These are phyloP conservation scores for Lactarius trivialis DNA, from an alignment of 768 basidiomycete species.

Conservation along the genomic window DNA sequence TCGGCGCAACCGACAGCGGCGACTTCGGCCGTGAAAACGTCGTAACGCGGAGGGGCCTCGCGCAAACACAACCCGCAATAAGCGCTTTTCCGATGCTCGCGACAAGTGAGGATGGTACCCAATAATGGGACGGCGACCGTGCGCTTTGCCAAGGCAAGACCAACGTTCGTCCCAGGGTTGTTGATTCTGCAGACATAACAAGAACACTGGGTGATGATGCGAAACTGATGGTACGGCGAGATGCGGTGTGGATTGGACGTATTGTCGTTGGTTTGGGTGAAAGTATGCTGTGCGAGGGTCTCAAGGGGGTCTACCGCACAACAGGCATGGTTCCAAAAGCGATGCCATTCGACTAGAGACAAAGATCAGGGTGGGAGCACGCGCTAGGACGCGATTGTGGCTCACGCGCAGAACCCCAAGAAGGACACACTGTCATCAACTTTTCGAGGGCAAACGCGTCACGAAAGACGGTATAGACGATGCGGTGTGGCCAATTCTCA, in stretches of 20 bases:
- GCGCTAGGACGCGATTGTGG: slow-evolving; percentile 20
- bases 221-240: slow-evolving; percentile 56
- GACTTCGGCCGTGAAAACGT: slow-evolving; percentile 22
- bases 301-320: slow-evolving; percentile 58
- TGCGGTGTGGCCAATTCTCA: slow-evolving; percentile 53
- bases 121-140: slow-evolving; percentile 37
- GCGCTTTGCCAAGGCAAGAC: slow-evolving; percentile 48
- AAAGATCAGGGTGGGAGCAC: slow-evolving; percentile 18
- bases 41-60: slow-evolving; percentile 46
- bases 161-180: slow-evolving; percentile 42
- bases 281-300: slow-evolving; percentile 41
- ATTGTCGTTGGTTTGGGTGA: slow-evolving; percentile 33
- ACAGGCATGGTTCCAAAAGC: slow-evolving; percentile 64
- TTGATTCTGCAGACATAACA: slow-evolving; percentile 72
- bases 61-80: slow-evolving; percentile 68
- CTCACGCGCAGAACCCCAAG: slow-evolving; percentile 21
- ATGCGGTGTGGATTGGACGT: slow-evolving; percentile 25
- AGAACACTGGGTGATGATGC: slow-evolving; percentile 44
- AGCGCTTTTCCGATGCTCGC: slow-evolving; percentile 54
- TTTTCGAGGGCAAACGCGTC: slow-evolving; percentile 24
- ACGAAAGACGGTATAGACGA: slow-evolving; percentile 56
- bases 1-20: slow-evolving; percentile 46
- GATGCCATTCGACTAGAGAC: slow-evolving; percentile 55
- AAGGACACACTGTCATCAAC: slow-evolving; percentile 21
- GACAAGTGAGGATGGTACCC: slow-evolving; percentile 47